These are phyloP conservation scores for Neohortaea acidophila DNA, from an alignment of 495 filamentous ascomycete species.

Conservation along the genomic window DNA sequence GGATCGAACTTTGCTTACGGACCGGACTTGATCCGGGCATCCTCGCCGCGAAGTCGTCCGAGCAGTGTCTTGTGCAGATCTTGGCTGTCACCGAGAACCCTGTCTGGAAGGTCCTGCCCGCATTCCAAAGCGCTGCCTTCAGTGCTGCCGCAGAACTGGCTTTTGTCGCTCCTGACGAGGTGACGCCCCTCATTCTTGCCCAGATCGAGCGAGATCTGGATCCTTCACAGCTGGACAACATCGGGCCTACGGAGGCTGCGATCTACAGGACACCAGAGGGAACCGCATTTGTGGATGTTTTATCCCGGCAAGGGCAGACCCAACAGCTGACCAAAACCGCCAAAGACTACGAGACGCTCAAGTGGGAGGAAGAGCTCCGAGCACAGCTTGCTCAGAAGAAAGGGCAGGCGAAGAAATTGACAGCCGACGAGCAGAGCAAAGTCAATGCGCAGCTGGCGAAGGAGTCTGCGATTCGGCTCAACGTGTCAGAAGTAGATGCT, in stretches of 20 bases:
- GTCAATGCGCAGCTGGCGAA: constrained; percentile 84
- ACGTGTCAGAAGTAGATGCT: constrained; percentile 49
- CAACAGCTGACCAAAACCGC: constrained; percentile 60
- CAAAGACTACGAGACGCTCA: constrained; percentile 86
- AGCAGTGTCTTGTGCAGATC: constrained; percentile 39
- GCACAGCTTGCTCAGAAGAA: constrained; percentile 81
- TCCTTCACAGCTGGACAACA: constrained; percentile 43
- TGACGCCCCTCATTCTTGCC: constrained; percentile 59
- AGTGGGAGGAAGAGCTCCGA: constrained; percentile 92
- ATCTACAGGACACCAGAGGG: constrained; percentile 83
- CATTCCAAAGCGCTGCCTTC: constrained; percentile 46
- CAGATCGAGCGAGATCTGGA: constrained; percentile 59
- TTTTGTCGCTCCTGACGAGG: constrained; percentile 75
- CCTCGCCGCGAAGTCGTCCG: constrained; percentile 40
- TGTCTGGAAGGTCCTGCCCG: constrained; percentile 3
- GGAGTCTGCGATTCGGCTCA: constrained; percentile 59
- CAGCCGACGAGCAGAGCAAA: constrained; percentile 70
- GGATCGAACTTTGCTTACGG: constrained; percentile 76
- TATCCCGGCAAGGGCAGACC: constrained; percentile 57
- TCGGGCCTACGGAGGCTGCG: constrained; percentile 75
- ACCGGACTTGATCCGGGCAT: constrained; percentile 67
- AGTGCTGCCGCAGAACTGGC: constrained; percentile 74
- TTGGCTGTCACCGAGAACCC: constrained; percentile 19
- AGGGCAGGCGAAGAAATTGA: constrained; percentile 80
- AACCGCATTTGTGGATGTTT: constrained; percentile 73